Conservation (phyloP, 768 basidiomycete genomes). For the Amanita pallidorosea region DNA sequence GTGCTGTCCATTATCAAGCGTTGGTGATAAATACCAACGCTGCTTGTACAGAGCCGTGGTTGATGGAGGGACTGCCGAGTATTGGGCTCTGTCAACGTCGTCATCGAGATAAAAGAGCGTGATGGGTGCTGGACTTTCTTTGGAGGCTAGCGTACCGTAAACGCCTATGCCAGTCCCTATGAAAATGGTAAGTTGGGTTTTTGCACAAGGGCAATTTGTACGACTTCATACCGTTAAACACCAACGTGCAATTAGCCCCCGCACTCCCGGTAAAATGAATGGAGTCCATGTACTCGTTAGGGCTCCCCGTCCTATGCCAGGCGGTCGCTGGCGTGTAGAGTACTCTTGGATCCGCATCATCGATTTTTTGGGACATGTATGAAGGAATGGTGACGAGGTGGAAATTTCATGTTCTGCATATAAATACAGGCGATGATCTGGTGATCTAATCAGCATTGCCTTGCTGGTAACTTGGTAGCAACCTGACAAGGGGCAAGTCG, state of each 20-base stretch:
- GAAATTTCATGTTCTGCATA: no score
- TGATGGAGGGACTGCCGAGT: neutral
- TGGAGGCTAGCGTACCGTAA: neutral
- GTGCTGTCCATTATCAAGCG: neutral
- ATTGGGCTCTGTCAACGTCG: neutral
- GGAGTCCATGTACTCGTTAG: neutral
- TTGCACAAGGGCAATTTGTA: neutral
- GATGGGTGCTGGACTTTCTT: neutral
- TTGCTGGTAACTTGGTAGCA: no score
- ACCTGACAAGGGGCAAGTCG: no score
- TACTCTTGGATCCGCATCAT: neutral
- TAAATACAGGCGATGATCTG: no score
- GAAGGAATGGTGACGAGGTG: neutral
- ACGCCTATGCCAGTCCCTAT: slow-evolving; percentile 1
- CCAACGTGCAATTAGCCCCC: neutral
- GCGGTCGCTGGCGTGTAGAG: neutral
- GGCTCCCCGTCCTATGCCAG: neutral
- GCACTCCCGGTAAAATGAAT: neutral
- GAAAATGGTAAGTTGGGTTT: neutral
- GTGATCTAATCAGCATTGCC: no score
- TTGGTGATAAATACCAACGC: neutral
- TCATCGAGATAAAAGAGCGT: neutral
- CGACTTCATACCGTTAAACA: neutral
- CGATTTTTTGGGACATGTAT: neutral
- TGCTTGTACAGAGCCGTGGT: neutral